These are phyloP conservation scores for Euryodendron excelsum DNA, from an alignment of 148 eudicot genomes.

Conservation along the genomic window DNA sequence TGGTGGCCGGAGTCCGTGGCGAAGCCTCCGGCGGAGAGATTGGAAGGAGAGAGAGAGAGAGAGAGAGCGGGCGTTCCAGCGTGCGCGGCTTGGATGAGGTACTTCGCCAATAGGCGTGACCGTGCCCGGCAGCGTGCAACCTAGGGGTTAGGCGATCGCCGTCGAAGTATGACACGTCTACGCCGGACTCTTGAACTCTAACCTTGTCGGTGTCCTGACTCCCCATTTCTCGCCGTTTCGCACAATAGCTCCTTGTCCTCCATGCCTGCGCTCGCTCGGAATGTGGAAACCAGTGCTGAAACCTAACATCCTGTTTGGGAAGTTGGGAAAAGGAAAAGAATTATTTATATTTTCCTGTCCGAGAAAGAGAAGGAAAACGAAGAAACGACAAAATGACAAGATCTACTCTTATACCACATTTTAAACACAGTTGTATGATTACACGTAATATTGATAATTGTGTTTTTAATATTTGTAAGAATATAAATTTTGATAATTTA, in stretches of 20 bases:
- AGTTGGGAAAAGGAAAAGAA: no score
- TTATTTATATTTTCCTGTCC: no score
- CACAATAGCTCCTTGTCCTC: slow-evolving; percentile 50
- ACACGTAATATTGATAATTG: no score
- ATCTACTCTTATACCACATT: no score
- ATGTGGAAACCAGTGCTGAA: no score
- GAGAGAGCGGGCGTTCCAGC: slow-evolving; percentile 96
- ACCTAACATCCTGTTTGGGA: no score
- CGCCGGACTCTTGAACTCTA: slow-evolving; percentile 40
- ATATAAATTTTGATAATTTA: no score
- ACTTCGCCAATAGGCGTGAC: slow-evolving; percentile 48
- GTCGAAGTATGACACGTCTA: slow-evolving; percentile 75
- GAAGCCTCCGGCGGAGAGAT: slow-evolving; percentile 81
- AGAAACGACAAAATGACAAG: no score
- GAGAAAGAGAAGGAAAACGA: no score
- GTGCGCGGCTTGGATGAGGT: slow-evolving; percentile 78
- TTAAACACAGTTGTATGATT: no score
- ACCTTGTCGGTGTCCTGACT: slow-evolving; percentile 30
- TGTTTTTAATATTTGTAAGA: no score
- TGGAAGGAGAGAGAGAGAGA: slow-evolving; percentile 73
- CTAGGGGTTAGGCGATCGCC: slow-evolving; percentile 64
- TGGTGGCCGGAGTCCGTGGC: slow-evolving; percentile 84
- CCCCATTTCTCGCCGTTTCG: slow-evolving; percentile 57
- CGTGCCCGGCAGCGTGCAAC: slow-evolving; percentile 85
- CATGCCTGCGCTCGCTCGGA: slow-evolving; percentile 1